Base-by-base conservation (phyloP, 257 asterid genomes). In the Henckelia pumila region DNA sequence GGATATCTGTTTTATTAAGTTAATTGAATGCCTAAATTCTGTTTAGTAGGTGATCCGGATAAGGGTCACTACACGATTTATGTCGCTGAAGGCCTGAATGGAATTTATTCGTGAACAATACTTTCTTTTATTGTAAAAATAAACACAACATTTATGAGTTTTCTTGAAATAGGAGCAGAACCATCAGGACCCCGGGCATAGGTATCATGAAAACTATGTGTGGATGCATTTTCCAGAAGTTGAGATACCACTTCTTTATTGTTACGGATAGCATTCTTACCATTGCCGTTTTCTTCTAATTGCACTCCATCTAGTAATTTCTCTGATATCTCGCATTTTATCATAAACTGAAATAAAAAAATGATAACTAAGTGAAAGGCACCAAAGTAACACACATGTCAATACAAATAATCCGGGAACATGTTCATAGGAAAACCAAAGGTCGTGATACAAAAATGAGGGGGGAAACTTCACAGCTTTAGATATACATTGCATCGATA, bases 121-220 rank as follows among this genome's bases (percentile, higher is more conserved):
- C 70, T 88, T 88, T 89, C 84, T 88, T 77, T 93, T 90, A 79
- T 80, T 85, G 61, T 96, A 95, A 77, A 90, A 85, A 73, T 86
- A 88, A 75, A 88, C 92, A 80, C 95, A 91, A 73, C 99, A 93
- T 47, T 93, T 93, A 69, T 93, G 96, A 49, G 95, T 84, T 71
- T 86, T 71, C 76, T 81, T 53, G 68, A 56, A 72, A 44, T 58
- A 23, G 85, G 76, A 69, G 83, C 82, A 70, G 81, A 74, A 67
- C 88, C 89, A 65, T 84, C 83, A 13, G 80, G 82, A 76, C 83
- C 89, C 82, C 85, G 68, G 7, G 91, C 85, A 73, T 76, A 76
- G 72, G 79, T 80, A 73, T 90, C 97, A 78, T 86, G 98, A 79
- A 93, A 90, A 84, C 84, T 90, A 64, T 85, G 95, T 7, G 91